A percentile compares a stretch with the other conserved stretches of the same genome.
Evolutionary conservation across 805 yeast genomes (phyloP).

Genomic region (Danielia reshetovae): DNA sequence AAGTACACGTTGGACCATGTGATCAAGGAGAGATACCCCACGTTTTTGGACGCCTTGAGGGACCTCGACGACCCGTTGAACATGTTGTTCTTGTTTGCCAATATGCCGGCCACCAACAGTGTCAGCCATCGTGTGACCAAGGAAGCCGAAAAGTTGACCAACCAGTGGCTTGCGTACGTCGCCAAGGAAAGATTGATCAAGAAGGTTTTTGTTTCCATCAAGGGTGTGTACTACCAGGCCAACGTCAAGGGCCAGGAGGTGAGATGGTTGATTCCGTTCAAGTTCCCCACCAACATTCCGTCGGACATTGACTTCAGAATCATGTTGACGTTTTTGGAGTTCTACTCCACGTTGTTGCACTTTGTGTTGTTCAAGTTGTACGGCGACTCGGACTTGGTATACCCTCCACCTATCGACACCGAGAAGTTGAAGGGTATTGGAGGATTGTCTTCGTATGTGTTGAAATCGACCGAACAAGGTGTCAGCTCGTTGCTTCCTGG

Average conservation of each 20-base stretch:
- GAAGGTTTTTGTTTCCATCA: constrained; percentile 92
- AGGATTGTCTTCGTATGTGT: constrained; percentile 78
- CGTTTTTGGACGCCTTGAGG: constrained; percentile 85
- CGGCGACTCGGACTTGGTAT: constrained; percentile 78
- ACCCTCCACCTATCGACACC: constrained; percentile 83
- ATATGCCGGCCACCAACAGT: constrained; percentile 88
- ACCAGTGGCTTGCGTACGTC: constrained; percentile 93
- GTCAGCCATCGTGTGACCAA: constrained; percentile 78
- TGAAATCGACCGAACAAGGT: constrained; percentile 49
- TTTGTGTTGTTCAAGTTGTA: constrained; percentile 83
- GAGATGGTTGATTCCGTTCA: constrained; percentile 95
- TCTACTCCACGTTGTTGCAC: constrained; percentile 87
- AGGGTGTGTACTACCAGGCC: constrained; percentile 96
- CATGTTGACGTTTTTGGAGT: constrained; percentile 95
- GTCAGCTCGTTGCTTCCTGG: constrained; percentile 36
- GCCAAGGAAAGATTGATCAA: constrained; percentile 77
- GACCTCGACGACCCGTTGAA: constrained; percentile 94
- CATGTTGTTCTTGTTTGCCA: constrained; percentile 90
- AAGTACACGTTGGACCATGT: constrained; percentile 83
- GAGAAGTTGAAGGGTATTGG: constrained; percentile 80
- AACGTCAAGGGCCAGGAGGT: constrained; percentile 85
- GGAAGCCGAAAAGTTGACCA: constrained; percentile 81
- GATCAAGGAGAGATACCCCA: constrained; percentile 92
- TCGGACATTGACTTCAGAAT: constrained; percentile 91
- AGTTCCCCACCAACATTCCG: constrained; percentile 94